Percentiles rank a stretch among this genome's conserved stretches.
Evolutionary conservation across 2,329 filamentous ascomycete species (phyloP).

Genomic region (Penicillium sclerotigenum): DNA sequence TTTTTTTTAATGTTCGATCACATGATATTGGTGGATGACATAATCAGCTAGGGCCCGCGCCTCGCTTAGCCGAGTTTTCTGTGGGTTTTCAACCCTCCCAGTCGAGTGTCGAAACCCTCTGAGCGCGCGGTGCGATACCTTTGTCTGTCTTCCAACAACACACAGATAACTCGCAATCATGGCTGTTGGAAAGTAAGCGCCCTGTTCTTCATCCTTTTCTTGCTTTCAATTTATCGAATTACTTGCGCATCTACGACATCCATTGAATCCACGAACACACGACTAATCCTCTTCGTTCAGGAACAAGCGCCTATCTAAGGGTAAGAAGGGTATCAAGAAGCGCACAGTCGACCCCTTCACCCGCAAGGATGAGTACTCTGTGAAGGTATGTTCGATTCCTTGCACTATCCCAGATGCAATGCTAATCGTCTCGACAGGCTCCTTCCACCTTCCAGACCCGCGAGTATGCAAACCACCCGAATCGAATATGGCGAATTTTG

Average conservation of each 20-base stretch:
- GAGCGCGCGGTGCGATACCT: constrained; percentile 41
- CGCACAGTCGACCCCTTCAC: constrained; percentile 95
- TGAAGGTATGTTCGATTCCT: constrained; percentile 65
- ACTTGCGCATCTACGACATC: constrained; percentile 2
- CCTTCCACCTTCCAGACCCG: constrained; percentile 91
- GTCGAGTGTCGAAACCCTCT: constrained; percentile 39
- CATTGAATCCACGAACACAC: constrained; percentile 8
- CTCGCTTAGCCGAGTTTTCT: constrained; percentile 48
- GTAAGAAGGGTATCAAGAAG: constrained; percentile 99
- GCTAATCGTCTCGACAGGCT: constrained; percentile 55
- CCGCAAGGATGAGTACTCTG: constrained; percentile 98
- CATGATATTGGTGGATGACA: constrained; percentile 23
- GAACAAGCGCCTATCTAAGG: constrained; percentile 99
- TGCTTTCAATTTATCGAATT: constrained; percentile 7
- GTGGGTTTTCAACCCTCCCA: constrained; percentile 42
- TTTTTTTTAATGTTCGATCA: constrained; percentile 16
- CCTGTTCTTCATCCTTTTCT: constrained; percentile 6
- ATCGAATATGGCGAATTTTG: not conserved
- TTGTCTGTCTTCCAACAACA: constrained; percentile 43
- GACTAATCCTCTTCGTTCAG: constrained; percentile 43
- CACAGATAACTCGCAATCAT: constrained; percentile 62
- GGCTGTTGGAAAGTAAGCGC: constrained; percentile 72
- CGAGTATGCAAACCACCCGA: constrained; percentile 68
- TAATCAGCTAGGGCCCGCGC: constrained; percentile 37
- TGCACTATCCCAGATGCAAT: not conserved